Evolutionary conservation across 352 stramenopile genomes (phyloP), one percentile per base, ranked within the genome.

Genomic region (Pythium dissimile): DNA sequence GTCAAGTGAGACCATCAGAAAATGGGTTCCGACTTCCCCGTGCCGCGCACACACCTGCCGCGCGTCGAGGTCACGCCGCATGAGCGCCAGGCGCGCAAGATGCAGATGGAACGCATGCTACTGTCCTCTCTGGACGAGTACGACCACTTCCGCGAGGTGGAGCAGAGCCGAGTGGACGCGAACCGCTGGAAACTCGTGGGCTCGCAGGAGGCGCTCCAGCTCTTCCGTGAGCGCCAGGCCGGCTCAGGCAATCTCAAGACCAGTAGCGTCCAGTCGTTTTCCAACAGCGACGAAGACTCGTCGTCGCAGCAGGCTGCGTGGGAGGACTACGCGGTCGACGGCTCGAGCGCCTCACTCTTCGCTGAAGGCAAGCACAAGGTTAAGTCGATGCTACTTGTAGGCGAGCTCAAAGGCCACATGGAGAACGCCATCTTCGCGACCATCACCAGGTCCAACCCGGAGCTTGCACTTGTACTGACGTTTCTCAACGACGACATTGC

Each of bases 401-500:
- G 78, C 31, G 68, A 75, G 23, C 59, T 71, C 31, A 59, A 62
- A 21, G 78, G 78, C 15, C 69, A 65, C 31, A 64, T 88, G 4
- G 78, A 86, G 46, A 77, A 81, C 62, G 70, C 70, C 13, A 79
- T 88, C 58, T 81, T 71, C 50, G 73, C 75, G 0, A 56, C 77
- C 2, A 63, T 86, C 13, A 82, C 78, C 21, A 73, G 78, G 56
- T 76, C 66, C 7, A 71, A 83, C 27, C 64, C 83, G 31, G 78
- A 88, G 44, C 58, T 85, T 24, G 73, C 78, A 32, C 66, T 88
- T 20, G 66, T 73, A 15, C 58, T 80, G 38, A 75, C 72, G 46
- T 88, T 76, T 55, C 75, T 85, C 35, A 64, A 86, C 60, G 73
- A 84, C 23, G 73, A 84, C 41, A 68, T 86, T 47, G 78, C 75